phyloP scores from a whole-genome alignment of 2,329 filamentous ascomycete genomes.

The Stachybotrys chlorohalonatus region DNA sequence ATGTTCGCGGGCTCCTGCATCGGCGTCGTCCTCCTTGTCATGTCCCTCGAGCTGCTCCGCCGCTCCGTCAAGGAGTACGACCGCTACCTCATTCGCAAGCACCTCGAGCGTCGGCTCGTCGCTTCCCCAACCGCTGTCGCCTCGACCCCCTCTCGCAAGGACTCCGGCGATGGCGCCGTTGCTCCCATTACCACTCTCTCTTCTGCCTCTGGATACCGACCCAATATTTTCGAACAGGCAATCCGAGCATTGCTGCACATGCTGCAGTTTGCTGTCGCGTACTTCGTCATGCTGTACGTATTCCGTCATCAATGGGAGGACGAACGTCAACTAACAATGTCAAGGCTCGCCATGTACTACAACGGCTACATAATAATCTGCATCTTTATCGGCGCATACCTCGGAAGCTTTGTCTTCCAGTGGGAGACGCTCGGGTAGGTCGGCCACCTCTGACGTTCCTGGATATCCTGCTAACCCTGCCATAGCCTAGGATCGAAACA shows the following conservation, averaged over 20 bases:
- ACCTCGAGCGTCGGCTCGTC: conserved; percentile 24
- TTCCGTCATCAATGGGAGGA: background rate
- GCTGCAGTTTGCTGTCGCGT: conserved; percentile 64
- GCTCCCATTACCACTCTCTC: conserved; percentile 3
- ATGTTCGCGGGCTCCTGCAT: conserved; percentile 78
- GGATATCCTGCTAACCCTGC: background rate
- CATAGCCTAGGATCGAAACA: conserved; percentile 8
- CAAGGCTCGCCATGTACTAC: conserved; percentile 47
- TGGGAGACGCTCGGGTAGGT: conserved; percentile 49
- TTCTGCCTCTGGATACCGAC: conserved; percentile 34
- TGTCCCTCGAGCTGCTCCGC: conserved; percentile 63
- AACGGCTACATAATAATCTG: conserved; percentile 72
- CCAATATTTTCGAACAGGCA: conserved; percentile 55
- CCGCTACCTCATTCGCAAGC: conserved; percentile 49
- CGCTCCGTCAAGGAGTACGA: conserved; percentile 66
- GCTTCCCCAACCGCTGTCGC: conserved; percentile 4
- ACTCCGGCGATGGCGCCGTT: conserved; percentile 10
- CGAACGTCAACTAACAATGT: conserved; percentile 1
- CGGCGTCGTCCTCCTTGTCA: conserved; percentile 64
- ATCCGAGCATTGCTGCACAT: conserved; percentile 60
- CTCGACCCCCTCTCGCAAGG: conserved; percentile 9
- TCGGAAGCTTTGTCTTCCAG: conserved; percentile 65
- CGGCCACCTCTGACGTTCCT: background rate
- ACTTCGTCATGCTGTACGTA: conserved; percentile 61
- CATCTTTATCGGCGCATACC: conserved; percentile 66